Evolutionary conservation across 106 monocot species (phyloP).

Genomic region (Dendrobium chrysotoxum): DNA sequence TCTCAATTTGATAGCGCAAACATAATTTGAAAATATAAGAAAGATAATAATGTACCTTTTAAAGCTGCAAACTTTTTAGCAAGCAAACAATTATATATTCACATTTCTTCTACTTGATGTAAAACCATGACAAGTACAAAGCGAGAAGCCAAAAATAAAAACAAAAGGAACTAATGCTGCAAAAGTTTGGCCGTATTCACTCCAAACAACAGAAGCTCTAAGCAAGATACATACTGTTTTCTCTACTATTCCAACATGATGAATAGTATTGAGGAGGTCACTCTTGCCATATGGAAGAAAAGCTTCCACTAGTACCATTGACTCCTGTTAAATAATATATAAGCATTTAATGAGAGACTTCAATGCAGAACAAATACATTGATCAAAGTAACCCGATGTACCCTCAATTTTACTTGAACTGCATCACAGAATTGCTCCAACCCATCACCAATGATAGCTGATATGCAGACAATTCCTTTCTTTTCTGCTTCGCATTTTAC

Average conservation of each 20-base stretch:
- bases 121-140: not conserved
- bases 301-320: conserved; percentile 77
- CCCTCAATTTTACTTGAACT: conserved; percentile 80
- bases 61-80: not conserved
- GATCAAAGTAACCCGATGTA: conserved; percentile 5
- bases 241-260: conserved; percentile 84
- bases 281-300: conserved; percentile 84
- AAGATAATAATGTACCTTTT: not conserved
- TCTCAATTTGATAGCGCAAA: not conserved
- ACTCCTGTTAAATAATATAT: conserved; percentile 40
- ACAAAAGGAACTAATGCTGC: too few relatives aligned
- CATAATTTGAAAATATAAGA: not conserved
- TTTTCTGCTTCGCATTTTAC: conserved; percentile 54
- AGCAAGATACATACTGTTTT: conserved; percentile 49
- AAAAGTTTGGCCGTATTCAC: too few relatives aligned
- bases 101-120: too few relatives aligned
- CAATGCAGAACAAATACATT: not conserved
- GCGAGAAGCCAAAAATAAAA: not conserved
- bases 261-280: conserved; percentile 81
- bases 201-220: not conserved
- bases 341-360: not conserved
- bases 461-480: conserved; percentile 71
- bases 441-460: conserved; percentile 77
- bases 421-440: conserved; percentile 71
- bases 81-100: too few relatives aligned